Evolutionary conservation across 306 rosid species (phyloP).

Genomic region (Castanea crenata): DNA sequence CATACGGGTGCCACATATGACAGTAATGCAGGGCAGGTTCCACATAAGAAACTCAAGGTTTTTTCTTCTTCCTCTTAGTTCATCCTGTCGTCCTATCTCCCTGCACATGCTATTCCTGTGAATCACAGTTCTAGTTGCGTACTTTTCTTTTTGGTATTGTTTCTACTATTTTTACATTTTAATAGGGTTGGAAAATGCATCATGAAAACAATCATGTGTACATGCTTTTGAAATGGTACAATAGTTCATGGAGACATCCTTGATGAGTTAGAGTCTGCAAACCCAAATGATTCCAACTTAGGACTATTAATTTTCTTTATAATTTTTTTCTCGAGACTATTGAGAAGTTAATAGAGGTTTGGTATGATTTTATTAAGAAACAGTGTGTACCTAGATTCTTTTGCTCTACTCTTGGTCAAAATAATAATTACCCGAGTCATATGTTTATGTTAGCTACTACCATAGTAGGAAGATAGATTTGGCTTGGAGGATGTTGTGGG

Average conservation of each 20-base stretch:
- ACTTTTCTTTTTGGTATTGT: slow-evolving; percentile 5
- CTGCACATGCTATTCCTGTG: slow-evolving; percentile 26
- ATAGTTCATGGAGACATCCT: not conserved
- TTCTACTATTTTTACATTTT: not conserved
- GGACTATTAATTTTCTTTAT: not conserved
- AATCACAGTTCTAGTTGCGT: slow-evolving; percentile 21
- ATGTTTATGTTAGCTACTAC: not conserved
- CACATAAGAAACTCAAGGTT: slow-evolving; percentile 44
- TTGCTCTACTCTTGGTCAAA: not conserved
- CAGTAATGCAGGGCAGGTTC: slow-evolving; percentile 32
- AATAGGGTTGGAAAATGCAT: not conserved
- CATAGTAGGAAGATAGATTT: not conserved
- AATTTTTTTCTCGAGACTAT: not conserved
- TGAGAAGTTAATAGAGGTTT: not conserved
- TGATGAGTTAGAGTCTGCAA: not conserved
- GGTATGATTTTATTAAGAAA: not conserved
- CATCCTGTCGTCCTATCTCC: slow-evolving; percentile 6
- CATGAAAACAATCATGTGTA: not conserved
- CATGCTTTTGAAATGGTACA: not conserved
- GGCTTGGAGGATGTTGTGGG: not conserved
- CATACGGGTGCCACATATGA: slow-evolving; percentile 16
- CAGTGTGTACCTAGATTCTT: not conserved
- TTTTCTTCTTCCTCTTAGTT: slow-evolving; percentile 34
- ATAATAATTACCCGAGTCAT: not conserved
- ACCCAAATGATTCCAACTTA: not conserved